These are phyloP conservation scores for Salinomyces thailandicus DNA, from an alignment of 2,329 filamentous ascomycete species.

Conservation along the genomic window DNA sequence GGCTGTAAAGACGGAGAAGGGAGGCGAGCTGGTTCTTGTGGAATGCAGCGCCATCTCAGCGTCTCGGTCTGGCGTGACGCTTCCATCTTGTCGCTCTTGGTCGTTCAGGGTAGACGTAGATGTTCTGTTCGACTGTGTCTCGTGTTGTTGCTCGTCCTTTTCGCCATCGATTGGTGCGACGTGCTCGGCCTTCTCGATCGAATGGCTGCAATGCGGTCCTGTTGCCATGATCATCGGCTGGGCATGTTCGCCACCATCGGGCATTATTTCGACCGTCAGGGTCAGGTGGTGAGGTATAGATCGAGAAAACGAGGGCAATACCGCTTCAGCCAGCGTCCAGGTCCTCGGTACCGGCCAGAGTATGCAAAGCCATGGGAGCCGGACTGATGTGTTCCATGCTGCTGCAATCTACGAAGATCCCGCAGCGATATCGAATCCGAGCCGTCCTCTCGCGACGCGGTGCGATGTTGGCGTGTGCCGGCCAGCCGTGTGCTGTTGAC, in stretches of 20 bases:
- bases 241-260: too few species aligned
- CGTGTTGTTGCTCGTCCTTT: not conserved
- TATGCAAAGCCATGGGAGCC: too few species aligned
- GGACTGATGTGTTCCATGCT: too few species aligned
- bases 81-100: not conserved
- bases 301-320: too few species aligned
- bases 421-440: not conserved
- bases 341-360: too few species aligned
- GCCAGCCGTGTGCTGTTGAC: not conserved
- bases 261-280: too few species aligned
- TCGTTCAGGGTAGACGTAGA: not conserved
- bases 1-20: conserved; percentile 26
- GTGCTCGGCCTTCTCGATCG: too few species aligned
- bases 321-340: too few species aligned
- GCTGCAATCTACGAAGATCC: not conserved
- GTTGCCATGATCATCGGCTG: too few species aligned
- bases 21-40: conserved; percentile 10
- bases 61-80: conserved; percentile 12
- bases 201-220: too few species aligned
- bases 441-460: not conserved
- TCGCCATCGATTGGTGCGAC: too few species aligned
- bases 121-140: not conserved
- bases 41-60: conserved; percentile 6
- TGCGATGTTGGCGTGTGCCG: not conserved
- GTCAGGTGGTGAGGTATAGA: too few species aligned